Base-by-base conservation (phyloP, 2,329 filamentous ascomycete species). In the Neurospora sp. region DNA sequence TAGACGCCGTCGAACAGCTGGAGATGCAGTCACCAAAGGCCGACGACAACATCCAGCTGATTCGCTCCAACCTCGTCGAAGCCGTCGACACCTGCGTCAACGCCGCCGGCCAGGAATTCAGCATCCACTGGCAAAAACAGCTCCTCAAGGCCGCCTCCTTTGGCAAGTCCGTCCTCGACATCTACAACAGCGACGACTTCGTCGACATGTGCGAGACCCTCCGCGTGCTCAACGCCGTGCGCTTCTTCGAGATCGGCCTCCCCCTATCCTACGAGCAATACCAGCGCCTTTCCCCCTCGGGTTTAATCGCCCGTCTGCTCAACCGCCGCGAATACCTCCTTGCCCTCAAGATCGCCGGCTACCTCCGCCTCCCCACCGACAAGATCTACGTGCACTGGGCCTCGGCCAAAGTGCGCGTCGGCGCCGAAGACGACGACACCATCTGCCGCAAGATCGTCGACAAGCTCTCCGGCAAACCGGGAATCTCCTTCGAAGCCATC, bases 141-240 rank as follows among this genome's bases (percentile, higher is more conserved):
- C 84, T 99, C 1, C 85, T 99, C n/a, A 96, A 96, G 78, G 96
- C 96, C 6, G 96, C 96, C 0, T 98, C 95, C 0, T 98, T 97
- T 78, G 96, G 96, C 72, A 99, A 99, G 79, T 98, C 96, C 0
- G 96, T 98, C 0, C 86, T 99, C 3, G 96, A 98, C 76, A 89
- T 98, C 13, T 99, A 98, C 81, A 97, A 96, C 80, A 97, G 94
- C 77, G 96, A 99, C 77, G 95, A 99, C 74, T 99, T 98, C 80
- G 96, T 99, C 69, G 95, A 98, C 73, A 98, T 97, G 90, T 97
- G 93, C 75, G 95, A 99, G 79, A 96, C 91, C 0, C 82, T 99
- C 17, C 90, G 96, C 17, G 94, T 99, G 0, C 84, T 99, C 67
- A 98, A 97, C 76, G 95, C 95, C 7, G 91, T 95, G 13, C 90